A percentile compares a stretch with the other conserved stretches of the same genome.
Conservation (phyloP, 2,329 filamentous ascomycete species). For the Dendrostoma leiphaemia region DNA sequence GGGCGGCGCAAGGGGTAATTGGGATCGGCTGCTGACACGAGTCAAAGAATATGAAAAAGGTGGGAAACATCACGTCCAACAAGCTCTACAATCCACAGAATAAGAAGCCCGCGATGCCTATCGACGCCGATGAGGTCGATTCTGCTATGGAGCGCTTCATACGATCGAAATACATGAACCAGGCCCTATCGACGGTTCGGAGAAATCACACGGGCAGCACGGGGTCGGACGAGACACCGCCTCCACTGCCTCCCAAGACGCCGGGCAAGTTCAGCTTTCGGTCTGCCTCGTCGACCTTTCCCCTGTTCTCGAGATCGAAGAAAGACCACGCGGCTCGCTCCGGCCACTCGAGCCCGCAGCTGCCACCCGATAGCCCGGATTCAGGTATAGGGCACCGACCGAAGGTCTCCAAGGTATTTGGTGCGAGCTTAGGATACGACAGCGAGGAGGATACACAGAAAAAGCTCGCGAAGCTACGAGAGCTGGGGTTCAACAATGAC, state of each 20-base stretch:
- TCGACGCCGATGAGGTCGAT: slow-evolving; percentile 90
- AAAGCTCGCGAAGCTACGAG: slow-evolving; percentile 74
- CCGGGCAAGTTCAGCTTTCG: slow-evolving; percentile 60
- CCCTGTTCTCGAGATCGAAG: slow-evolving; percentile 59
- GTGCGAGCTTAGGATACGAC: slow-evolving; percentile 60
- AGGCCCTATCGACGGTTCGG: slow-evolving; percentile 33
- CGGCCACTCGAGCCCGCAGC: slow-evolving; percentile 7
- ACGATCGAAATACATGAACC: slow-evolving; percentile 84
- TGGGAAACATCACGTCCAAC: slow-evolving; percentile 85
- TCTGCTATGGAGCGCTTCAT: slow-evolving; percentile 95
- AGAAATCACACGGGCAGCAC: slow-evolving; percentile 43
- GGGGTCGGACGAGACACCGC: slow-evolving; percentile 58
- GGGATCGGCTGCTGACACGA: not conserved
- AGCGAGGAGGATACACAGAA: slow-evolving; percentile 61
- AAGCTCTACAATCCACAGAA: slow-evolving; percentile 85
- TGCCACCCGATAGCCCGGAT: slow-evolving; percentile 22
- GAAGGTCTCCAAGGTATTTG: slow-evolving; percentile 69
- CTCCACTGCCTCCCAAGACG: slow-evolving; percentile 62
- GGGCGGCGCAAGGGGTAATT: not conserved
- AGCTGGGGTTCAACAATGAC: slow-evolving; percentile 90
- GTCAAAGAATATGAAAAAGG: slow-evolving; percentile 86
- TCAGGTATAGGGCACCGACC: slow-evolving; percentile 33
- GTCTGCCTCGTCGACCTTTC: slow-evolving; percentile 66
- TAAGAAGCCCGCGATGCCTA: slow-evolving; percentile 76
- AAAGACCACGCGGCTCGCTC: slow-evolving; percentile 42